Evolutionary conservation across 2,329 filamentous ascomycete genomes (phyloP).

Genomic region (Tolypocladium capitatum): DNA sequence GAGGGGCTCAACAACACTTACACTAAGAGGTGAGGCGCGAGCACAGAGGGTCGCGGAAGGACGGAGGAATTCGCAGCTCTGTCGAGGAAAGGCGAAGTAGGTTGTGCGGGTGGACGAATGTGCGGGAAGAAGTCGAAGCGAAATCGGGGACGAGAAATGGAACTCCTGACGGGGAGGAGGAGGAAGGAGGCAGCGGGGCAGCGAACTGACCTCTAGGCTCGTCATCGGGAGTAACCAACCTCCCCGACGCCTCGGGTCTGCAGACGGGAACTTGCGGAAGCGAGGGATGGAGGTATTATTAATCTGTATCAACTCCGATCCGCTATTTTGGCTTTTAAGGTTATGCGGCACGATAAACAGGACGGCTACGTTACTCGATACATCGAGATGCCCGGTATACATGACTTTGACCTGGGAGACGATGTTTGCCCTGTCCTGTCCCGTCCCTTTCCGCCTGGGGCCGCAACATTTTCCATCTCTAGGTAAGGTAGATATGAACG

Average conservation of each 20-base stretch:
- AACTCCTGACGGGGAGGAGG: background rate
- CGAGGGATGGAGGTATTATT: too few species aligned
- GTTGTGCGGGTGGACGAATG: background rate
- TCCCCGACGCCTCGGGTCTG: slow-evolving; percentile 14
- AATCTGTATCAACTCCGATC: too few species aligned
- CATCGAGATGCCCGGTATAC: background rate
- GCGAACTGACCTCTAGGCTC: slow-evolving; percentile 1
- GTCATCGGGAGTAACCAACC: slow-evolving; percentile 13
- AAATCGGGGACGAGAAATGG: background rate
- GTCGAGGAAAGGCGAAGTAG: background rate
- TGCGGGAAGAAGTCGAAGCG: background rate
- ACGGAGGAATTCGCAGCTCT: background rate
- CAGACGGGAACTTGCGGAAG: slow-evolving; percentile 20
- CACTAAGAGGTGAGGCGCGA: background rate
- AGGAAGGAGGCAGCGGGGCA: background rate
- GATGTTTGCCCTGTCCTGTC: background rate
- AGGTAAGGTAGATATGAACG: background rate
- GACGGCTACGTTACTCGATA: background rate
- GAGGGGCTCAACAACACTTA: slow-evolving; percentile 5
- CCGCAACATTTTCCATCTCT: background rate
- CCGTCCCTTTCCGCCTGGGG: background rate
- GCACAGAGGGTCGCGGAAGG: background rate
- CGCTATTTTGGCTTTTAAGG: too few species aligned
- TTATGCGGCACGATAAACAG: background rate
- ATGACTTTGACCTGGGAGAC: background rate